Base-by-base conservation (phyloP, 306 rosid genomes). In the Rubus parviflorus region DNA sequence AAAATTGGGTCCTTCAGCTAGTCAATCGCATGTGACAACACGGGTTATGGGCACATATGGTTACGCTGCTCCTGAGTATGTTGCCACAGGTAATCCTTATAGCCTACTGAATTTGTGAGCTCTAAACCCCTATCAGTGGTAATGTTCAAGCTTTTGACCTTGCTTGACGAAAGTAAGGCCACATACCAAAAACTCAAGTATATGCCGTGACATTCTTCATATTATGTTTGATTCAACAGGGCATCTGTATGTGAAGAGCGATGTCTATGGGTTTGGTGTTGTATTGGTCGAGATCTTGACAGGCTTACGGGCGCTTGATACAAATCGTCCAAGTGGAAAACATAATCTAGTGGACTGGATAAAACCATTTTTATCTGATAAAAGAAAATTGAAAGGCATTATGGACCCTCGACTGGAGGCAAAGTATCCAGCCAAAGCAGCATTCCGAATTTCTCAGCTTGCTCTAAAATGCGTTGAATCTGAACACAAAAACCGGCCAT, bases 11-110 rank as follows among this genome's bases (percentile, higher is more conserved):
- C 99, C 99, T 83, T 91, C 99, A 8, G 99, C 93, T 17, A 96
- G 99, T 86, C 91, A 82, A 75, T 96, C 99, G 37, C 99, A 96
- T 56, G 86, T 96, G 73, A 88, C 99, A 35, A 96, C 99, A 72
- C 83, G 97, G 57, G 96, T 96, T 41, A 92, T 96, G 99, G 99
- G 99, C 72, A 96, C 99, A 20, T 82, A 83, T 75, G 99, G 99
- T 62, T 96, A 96, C 83, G 97, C 99, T 7, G 99, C 99, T 78
- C 99, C 98, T 3, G 99, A 96, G 76, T 96, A 96, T 62, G 87
- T 96, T 65, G 89, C 90, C 68, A 96, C 98, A 78, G 98, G 99
- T 92, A 81, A 64, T 63, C 81, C 48, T 14, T 3, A 42, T 45
- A 20, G 30, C 52, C 45, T 67, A 8, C 45, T 23, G 40, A 65